Base-by-base conservation (phyloP, 2,329 filamentous ascomycete genomes). In the Xylaria sp. region DNA sequence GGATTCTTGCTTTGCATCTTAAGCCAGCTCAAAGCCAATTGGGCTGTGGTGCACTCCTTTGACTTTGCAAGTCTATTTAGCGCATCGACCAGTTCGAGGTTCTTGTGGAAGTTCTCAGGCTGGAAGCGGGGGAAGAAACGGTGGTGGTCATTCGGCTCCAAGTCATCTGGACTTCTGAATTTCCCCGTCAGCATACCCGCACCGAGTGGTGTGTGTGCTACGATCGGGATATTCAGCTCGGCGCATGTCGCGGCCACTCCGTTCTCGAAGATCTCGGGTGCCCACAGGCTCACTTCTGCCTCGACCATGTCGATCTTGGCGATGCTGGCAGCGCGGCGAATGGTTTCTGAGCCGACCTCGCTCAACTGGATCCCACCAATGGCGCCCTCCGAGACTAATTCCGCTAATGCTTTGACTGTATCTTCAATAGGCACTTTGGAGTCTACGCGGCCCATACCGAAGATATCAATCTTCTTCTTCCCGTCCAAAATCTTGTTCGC, bases 171-270 rank as follows among this genome's bases (percentile, higher is more conserved):
- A 9, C 77, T 83, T 72, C 81, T 84, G 70, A 88, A 28, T 80
- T 84, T 74, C 4, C 87, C 86, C 0, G 85, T 86, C 56, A 88
- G 63, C 73, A 78, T 80, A 2, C 82, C 82, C 5, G 83, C 78
- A 12, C 87, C 84, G 0, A 90, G 80, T 1, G 88, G 88, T 34
- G 74, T 68, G 78, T 91, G 91, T 0, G 85, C 88, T 25, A 90
- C 77, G 48, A 91, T 81, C 0, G 88, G 86, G 63, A 92, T 90
- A 3, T 82, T 82, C 3, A 88, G 79, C 75, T 90, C 85, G 15
- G 72, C 75, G 69, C 83, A 84, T 0, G 81, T 74, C 10, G 77
- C 77, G 0, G 78, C 78, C n/a, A 84, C 76, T 1, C 82, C 81
- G 46, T 75, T 75, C n/a, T 7, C 15, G 3, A 52, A 32, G 25